Evolutionary conservation across 106 monocot species (phyloP).

Genomic region (Apostasia ramifera): DNA sequence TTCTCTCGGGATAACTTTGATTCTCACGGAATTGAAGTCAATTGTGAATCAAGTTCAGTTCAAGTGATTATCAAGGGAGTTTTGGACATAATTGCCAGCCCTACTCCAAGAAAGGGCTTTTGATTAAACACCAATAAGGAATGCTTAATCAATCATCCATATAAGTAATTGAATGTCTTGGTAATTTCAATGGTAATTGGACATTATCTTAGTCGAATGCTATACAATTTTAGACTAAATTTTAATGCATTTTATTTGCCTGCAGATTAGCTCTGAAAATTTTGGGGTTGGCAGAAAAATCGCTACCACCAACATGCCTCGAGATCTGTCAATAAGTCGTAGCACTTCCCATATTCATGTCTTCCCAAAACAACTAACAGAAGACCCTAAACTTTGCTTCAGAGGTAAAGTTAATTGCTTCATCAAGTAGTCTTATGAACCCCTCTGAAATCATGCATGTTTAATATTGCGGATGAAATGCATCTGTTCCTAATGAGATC

Average conservation of each 20-base stretch:
- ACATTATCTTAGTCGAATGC: background rate
- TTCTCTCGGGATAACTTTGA: too few species aligned
- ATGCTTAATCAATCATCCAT: too few species aligned
- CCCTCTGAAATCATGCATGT: background rate
- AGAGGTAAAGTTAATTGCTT: background rate
- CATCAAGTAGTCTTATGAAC: background rate
- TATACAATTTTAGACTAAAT: background rate
- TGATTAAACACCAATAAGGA: too few species aligned
- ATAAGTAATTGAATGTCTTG: too few species aligned
- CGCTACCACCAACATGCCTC: background rate
- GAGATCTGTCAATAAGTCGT: background rate
- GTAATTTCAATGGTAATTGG: background rate
- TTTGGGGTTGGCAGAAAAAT: background rate
- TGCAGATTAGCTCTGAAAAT: background rate
- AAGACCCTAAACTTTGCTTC: background rate
- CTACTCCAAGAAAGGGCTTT: too few species aligned
- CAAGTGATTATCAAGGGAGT: too few species aligned
- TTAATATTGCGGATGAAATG: background rate
- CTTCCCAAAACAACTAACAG: background rate
- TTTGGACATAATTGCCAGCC: too few species aligned
- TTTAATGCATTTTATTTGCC: background rate
- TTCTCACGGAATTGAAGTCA: too few species aligned
- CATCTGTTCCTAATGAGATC: background rate
- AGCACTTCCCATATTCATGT: slow-evolving; percentile 1
- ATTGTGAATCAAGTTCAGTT: too few species aligned